Evolutionary conservation across 352 stramenopile genomes (phyloP), one percentile per base, ranked within the genome.

Genomic region (Globisporangium iwayamae): DNA sequence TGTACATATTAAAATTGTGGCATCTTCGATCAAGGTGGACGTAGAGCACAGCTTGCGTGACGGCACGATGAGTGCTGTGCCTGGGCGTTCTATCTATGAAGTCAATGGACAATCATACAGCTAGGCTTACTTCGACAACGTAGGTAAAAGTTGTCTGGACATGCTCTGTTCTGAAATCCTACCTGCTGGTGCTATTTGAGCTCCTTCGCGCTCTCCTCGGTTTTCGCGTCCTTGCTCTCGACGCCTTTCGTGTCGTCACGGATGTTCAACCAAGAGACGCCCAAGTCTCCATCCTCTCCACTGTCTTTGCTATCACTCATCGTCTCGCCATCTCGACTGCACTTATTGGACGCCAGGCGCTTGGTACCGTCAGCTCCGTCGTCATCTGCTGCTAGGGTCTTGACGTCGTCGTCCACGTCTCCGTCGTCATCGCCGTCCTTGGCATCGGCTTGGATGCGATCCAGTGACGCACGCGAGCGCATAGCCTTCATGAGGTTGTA

Each of bases 401-500:
- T 65, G 9, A 16, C 34, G 46, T 68, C 63, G 25, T 60, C 46
- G 13, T 39, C 47, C 22, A 60, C 25, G 1, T 48, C 55, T n/a
- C 9, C 6, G 2, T 32, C 52, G 2, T 64, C 56, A 18, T 47
- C 28, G 20, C 30, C 32, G 43, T n/a, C 62, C 67, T 82, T 82
- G 10, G 74, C 62, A 9, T 79, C 74, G 4, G 70, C 67, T 1
- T 69, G 54, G 48, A 46, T n/a, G 6, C 47, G 83, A 46, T 89
- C 75, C 22, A 79, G 67, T 11, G 71, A 68, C 10, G 83, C 81
- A 3, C 83, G 74, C 34, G 67, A 72, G 3, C 81, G 81, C 81
- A 92, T 90, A 47, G 73, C 66, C 68, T 89, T 87, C 81, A 92
- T 92, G 46, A 92, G 74, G 34, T 72, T 56, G 60, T 72, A 89